Base-by-base conservation (phyloP, 2,329 filamentous ascomycete species). In the Verticillium dahliae region DNA sequence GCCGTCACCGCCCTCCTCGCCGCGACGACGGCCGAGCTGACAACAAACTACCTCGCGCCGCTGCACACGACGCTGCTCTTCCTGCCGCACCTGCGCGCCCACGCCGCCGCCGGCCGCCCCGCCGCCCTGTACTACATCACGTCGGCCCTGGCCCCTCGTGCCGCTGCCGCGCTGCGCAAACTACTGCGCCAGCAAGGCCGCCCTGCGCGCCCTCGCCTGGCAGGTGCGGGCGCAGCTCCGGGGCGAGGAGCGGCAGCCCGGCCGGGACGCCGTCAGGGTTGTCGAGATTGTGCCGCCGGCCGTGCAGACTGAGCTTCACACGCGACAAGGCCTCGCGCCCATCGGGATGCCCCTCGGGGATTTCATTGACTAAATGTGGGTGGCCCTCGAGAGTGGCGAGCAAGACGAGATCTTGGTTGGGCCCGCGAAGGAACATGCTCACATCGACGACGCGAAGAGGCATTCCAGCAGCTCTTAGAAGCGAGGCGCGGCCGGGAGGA, bases 111-210 rank as follows among this genome's bases (percentile, higher is more conserved):
- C 1, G 63, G 63, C 1, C 52, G 54, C 10, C 67, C 70, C 1
- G 67, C 69, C 1, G 66, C 69, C 6, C 60, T 79, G 31, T 63
- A 76, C 10, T 67, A 70, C 61, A 74, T 76, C 61, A 78, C 75
- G 11, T 79, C 77, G 0, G 76, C 75, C 56, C 73, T 85, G 2
- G 75, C 76, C 9, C 69, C 69, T 84, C 10, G 72, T 84, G 11
- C 82, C 81, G 0, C 72, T 78, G 1, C 69, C 74, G n/a, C 69
- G 72, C 0, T 75, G 80, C 66, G 75, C 78, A 1, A 81, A 79
- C 39, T 85, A 85, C 73, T 83, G 77, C 59, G 80, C 80, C 1
- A 78, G 78, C 11, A 85, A 85, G 67, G 78, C 81, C 0, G 83
- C 82, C 2, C 69, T 85, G 41, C 80, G 83, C 65, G 72, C 73